Percentiles rank a stretch among this genome's conserved stretches.
phyloP scores from a whole-genome alignment of 129 eudicot species.

The Silybum marianum region DNA sequence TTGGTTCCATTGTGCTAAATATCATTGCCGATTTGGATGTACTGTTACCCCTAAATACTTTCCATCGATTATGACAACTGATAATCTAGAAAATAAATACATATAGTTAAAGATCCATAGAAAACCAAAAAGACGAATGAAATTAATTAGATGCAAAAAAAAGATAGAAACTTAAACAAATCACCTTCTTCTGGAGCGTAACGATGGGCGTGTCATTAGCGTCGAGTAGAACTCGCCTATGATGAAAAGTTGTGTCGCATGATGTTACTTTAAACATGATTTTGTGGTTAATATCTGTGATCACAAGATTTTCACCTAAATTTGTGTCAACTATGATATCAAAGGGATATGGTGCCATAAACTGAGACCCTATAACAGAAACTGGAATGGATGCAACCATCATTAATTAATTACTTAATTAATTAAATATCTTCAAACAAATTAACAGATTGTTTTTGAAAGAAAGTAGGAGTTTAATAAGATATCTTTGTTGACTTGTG shows the following conservation, averaged over 20 bases:
- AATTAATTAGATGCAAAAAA: no score
- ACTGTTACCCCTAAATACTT: background rate
- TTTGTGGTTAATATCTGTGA: background rate
- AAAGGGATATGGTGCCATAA: background rate
- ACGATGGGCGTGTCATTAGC: no score
- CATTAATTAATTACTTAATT: background rate
- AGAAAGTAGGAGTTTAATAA: background rate
- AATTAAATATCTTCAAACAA: background rate
- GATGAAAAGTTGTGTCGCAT: no score
- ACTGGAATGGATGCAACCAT: background rate
- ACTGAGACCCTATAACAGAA: background rate
- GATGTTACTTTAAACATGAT: background rate
- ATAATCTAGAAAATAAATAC: background rate
- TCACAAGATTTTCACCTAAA: background rate
- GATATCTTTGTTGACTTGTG: background rate
- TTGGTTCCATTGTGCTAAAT: background rate
- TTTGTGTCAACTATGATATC: background rate
- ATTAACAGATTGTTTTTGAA: background rate
- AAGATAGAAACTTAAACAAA: no score
- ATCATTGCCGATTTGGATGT: background rate
- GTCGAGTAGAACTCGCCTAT: no score
- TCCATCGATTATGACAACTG: background rate
- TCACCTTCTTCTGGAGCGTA: no score
- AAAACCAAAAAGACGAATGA: no score
- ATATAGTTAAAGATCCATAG: no score